A percentile compares a stretch with the other conserved stretches of the same genome.
Conservation (phyloP, 2,329 filamentous ascomycete genomes). For the Hypoxylon sp. region DNA sequence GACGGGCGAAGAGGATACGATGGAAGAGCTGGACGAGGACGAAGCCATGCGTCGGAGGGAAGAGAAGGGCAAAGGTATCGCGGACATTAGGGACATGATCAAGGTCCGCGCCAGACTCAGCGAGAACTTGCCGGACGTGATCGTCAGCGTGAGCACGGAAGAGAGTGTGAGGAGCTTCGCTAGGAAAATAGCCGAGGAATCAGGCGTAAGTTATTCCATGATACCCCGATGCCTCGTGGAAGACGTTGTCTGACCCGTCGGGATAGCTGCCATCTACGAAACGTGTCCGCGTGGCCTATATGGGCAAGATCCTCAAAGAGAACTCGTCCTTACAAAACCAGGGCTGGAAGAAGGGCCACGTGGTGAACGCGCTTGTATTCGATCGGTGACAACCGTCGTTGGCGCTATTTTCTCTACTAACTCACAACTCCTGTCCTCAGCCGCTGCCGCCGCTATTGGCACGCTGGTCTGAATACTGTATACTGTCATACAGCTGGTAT, state of each 20-base stretch:
- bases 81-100: constrained; percentile 62
- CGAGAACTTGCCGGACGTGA: constrained; percentile 70
- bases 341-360: constrained; percentile 77
- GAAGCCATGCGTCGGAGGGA: constrained; percentile 55
- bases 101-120: constrained; percentile 70
- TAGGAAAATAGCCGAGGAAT: constrained; percentile 68
- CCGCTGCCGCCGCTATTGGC: neutral
- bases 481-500: neutral
- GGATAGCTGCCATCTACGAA: constrained; percentile 64
- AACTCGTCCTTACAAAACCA: constrained; percentile 69
- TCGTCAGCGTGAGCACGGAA: constrained; percentile 62
- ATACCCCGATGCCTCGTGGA: neutral
- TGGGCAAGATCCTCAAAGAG: constrained; percentile 82
- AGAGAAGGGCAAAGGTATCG: constrained; percentile 67
- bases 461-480: neutral
- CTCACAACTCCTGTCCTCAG: neutral
- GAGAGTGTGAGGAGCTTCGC: constrained; percentile 72
- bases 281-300: constrained; percentile 76
- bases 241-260: constrained; percentile 1
- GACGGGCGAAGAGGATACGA: constrained; percentile 40
- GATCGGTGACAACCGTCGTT: constrained; percentile 48
- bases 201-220: constrained; percentile 60
- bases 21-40: constrained; percentile 44
- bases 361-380: constrained; percentile 80
- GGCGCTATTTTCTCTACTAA: constrained; percentile 1